phyloP scores from a whole-genome alignment of 2,329 filamentous ascomycete species.

The Xylaria sp. region DNA sequence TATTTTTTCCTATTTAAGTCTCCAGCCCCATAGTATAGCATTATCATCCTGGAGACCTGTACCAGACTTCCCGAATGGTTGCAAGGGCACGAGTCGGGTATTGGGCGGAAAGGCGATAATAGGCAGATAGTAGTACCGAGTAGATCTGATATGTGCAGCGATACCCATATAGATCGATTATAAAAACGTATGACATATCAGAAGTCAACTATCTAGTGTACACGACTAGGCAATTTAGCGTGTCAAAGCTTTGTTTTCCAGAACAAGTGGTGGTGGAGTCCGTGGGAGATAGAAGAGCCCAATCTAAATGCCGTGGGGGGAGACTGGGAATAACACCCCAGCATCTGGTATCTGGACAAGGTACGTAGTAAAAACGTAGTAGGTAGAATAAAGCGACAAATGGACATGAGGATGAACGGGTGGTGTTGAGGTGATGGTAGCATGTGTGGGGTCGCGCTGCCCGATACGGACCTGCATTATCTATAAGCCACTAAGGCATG shows the following conservation, averaged over 20 bases:
- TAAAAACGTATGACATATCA: constrained; percentile 34
- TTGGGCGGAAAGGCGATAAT: constrained; percentile 16
- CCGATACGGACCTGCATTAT: constrained; percentile 10
- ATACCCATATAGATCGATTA: constrained; percentile 12
- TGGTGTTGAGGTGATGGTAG: neutral
- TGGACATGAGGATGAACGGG: neutral
- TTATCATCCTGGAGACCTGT: too few relatives aligned
- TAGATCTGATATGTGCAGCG: neutral
- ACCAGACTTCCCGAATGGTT: neutral
- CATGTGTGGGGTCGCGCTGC: neutral
- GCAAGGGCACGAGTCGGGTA: constrained; percentile 16
- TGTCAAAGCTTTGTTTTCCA: constrained; percentile 11
- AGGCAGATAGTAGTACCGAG: neutral
- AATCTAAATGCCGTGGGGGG: neutral
- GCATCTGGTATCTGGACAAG: constrained; percentile 3
- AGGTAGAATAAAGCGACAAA: neutral
- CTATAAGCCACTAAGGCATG: neutral
- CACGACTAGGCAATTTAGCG: constrained; percentile 1
- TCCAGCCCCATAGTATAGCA: too few relatives aligned
- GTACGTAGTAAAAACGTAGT: neutral
- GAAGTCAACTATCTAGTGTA: constrained; percentile 7
- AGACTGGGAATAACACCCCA: neutral
- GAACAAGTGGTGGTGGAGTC: neutral
- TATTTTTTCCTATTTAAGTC: too few relatives aligned
- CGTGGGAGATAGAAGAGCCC: constrained; percentile 2